Conservation (phyloP, 2,329 filamentous ascomycete species). For the Juglanconis oblonga region DNA sequence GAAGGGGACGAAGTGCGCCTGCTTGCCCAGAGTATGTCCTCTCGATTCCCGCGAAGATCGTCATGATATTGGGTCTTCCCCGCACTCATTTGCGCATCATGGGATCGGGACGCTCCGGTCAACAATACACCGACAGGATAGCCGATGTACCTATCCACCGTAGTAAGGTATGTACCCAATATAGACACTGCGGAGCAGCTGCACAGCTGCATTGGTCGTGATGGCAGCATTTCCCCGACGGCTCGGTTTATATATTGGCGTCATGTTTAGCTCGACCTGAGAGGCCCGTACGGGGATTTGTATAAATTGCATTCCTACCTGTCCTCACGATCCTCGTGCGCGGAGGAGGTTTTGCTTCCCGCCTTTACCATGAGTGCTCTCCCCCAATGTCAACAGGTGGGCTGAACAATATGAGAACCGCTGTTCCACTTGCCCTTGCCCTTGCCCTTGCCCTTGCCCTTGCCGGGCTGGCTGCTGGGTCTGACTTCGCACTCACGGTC, state of each 20-base stretch:
- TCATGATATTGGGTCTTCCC: neutral
- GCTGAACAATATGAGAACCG: neutral
- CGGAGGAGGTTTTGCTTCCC: too few relatives aligned
- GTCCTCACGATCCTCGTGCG: too few relatives aligned
- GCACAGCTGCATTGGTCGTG: neutral
- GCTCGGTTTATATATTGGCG: slow-evolving; percentile 1
- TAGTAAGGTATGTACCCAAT: too few relatives aligned
- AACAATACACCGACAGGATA: neutral
- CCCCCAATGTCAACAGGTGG: too few relatives aligned
- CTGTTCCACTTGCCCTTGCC: neutral
- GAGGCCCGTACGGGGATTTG: too few relatives aligned
- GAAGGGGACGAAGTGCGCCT: neutral
- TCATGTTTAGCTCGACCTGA: neutral
- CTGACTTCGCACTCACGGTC: slow-evolving; percentile 6
- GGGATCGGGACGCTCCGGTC: too few relatives aligned
- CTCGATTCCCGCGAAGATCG: neutral
- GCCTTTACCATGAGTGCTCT: too few relatives aligned
- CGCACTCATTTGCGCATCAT: neutral
- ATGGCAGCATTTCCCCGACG: neutral
- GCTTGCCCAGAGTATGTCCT: neutral
- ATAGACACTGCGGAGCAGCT: too few relatives aligned
- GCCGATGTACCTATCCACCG: too few relatives aligned
- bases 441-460: neutral
- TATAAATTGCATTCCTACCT: too few relatives aligned
- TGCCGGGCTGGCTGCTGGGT: neutral